Evolutionary conservation across 768 basidiomycete species (phyloP), one percentile per base, ranked within the genome.

Genomic region (Xerocomus brunneocitrinus): DNA sequence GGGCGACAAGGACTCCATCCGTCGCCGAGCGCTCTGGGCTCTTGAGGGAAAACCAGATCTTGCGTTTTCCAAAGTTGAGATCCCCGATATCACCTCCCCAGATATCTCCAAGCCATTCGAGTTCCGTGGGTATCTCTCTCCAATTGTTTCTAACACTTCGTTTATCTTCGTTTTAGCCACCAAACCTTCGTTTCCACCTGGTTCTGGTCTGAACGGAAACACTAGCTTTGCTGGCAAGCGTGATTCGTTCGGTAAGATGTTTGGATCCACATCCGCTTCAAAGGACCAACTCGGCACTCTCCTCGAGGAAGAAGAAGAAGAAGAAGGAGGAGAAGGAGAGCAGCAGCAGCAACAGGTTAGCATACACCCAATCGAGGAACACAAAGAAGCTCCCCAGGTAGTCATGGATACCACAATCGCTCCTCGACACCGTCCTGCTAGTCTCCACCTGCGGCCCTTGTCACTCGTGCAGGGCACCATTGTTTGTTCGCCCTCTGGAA

Each of bases 261-360:
- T 85, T 57, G 73, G 76, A 14, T 60, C 79, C 16, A 76, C 85
- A 2, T 79, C 81, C 1, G 79, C 80, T 10, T 77, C 83, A 48
- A 91, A 89, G 66, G 90, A 91, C 66, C 81, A 85, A 60, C 77
- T 92, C 10, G 80, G 82, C 54, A 91, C 90, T 16, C 76, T 92
- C 28, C 73, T 93, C 31, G 91, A 91, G 62, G 91, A 93, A 52
- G 91, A 92, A 49, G 90, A 94, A 47, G 91, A 91, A 39, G 91
- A 92, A 25, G 87, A 87, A 3, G 90, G 19, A 39, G 91, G 92
- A 25, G 87, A 87, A 3, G 90, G 19, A 19, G 19, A 19, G 19
- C 19, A 19, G 19, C 19, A 91, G 57, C 88, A 91, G 52, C 88
- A 89, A 42, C 87, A 88, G 43, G 84, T 84, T 2, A 83, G 50